These are phyloP conservation scores for Neobulgaria alba DNA, from an alignment of 2,329 filamentous ascomycete species.

Conservation along the genomic window DNA sequence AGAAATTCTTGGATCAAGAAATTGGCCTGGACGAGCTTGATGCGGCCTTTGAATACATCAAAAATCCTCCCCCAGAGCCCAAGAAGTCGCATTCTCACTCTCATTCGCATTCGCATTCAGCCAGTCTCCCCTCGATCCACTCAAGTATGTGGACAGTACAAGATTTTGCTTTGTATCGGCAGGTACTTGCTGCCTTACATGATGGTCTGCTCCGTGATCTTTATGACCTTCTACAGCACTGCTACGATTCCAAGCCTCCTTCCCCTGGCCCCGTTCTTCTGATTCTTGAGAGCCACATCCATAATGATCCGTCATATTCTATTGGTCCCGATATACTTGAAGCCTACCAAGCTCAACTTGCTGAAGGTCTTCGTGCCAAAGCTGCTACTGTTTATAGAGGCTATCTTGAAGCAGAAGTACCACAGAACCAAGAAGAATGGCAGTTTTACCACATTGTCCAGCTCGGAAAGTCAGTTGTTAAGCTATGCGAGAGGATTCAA, in stretches of 20 bases:
- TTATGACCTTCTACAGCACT: constrained; percentile 77
- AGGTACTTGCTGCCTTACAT: constrained; percentile 65
- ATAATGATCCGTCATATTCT: constrained; percentile 67
- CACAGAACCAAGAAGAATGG: constrained; percentile 74
- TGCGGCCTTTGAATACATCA: constrained; percentile 72
- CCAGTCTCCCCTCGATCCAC: constrained; percentile 46
- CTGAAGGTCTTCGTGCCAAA: constrained; percentile 62
- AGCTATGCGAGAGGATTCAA: constrained; percentile 78
- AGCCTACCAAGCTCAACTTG: constrained; percentile 63
- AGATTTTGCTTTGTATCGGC: constrained; percentile 64
- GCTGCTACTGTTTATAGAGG: constrained; percentile 73
- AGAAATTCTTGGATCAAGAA: constrained; percentile 79
- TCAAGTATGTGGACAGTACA: constrained; percentile 57
- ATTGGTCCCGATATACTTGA: constrained; percentile 60
- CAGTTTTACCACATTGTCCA: constrained; percentile 86
- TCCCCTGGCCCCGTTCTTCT: constrained; percentile 70
- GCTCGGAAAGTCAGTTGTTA: constrained; percentile 77
- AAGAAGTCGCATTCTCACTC: constrained; percentile 36
- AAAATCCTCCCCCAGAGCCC: constrained; percentile 57
- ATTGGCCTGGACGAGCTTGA: constrained; percentile 76
- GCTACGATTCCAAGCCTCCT: constrained; percentile 82
- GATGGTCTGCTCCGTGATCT: constrained; percentile 80
- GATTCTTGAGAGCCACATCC: constrained; percentile 74
- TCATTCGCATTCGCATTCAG: constrained; percentile 21
- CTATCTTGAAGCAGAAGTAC: constrained; percentile 72